Base-by-base conservation (phyloP, 2,329 filamentous ascomycete species). In the Ilyonectria robusta region DNA sequence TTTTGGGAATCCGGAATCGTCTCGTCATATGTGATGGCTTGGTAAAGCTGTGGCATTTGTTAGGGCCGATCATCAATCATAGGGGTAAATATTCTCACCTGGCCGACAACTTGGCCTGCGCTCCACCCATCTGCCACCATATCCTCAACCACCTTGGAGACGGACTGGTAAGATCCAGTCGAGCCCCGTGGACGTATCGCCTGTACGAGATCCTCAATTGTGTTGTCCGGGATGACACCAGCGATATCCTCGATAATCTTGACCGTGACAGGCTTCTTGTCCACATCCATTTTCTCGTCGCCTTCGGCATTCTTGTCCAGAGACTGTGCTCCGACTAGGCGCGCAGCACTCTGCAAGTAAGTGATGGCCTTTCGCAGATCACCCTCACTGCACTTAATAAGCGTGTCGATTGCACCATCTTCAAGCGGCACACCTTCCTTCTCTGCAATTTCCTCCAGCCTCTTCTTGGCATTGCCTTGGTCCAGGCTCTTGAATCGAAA, bases 51-150 rank as follows among this genome's bases (percentile, higher is more conserved):
- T 7, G 53, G 19, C 19, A n/a, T 11, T 9, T 53, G 57, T 76
- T 56, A 73, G 62, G 9, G 46, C 29, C 3, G 35, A 29, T 56
- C n/a, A n/a, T 50, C 7, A 10, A 59, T 26, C 6, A 57, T 6
- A 9, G 4, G 5, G 15, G 29, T 21, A 11, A 42, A 50, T 26
- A 6, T 23, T 31, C 84, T 81, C 83, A 93, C 92, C 86, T 97
- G 94, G 19, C 88, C 84, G 42, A 98, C 87, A 29, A 98, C 89
- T 81, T 98, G 96, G 7, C 91, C 91, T 26, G 95, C 96, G 79
- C 95, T 98, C 95, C 96, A 99, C 9, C 96, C 96, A 82, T 98
- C 96, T 0, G 95, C 95, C 53, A 98, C 91, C 85, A 99, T 91
- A 71, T 97, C 93, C 75, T 95, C 93, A 6, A 98, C 93, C 6